Base-by-base conservation (phyloP, 345 rosid genomes). In the Rubroshorea leprosula region DNA sequence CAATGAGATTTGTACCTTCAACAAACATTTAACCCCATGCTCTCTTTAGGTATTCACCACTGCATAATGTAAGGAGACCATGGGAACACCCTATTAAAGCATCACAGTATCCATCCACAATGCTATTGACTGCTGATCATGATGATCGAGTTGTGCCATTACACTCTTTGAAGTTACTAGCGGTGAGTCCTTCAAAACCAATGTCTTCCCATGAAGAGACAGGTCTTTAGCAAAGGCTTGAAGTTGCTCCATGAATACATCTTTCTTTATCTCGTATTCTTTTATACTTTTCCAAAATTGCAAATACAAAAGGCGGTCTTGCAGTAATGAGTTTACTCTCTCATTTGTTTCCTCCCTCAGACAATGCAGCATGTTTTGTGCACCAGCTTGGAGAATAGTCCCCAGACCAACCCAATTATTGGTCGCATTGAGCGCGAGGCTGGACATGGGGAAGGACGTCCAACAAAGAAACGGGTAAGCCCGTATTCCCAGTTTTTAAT, bases 361-460 rank as follows among this genome's bases (percentile, higher is more conserved):
- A 82, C 92, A 1, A 74, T 80, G 86, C 89, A 85, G 54, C 62
- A 85, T 26, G 76, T 73, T 47, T 41, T 82, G 21, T 76, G 84
- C 74, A 71, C 86, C 5, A 85, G 88, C 75, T 63, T 80, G 71
- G 83, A 80, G 61, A 73, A 75, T 14, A 80, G 81, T 66, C 88
- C 83, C n/a, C 89, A 85, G 63, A 82, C 81, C 68, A 85, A 82
- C 63, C 86, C 84, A 2, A 76, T 85, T 6, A 62, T 85, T 1
- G 89, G 81, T 38, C 84, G 80, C 38, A 85, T 85, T 6, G 89
- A 85, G 51, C 69, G 84, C 19, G 89, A 93, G 69, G 94, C 95
- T 4, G 99, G 97, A 60, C 96, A 89, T 73, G 99, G 99, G 31
- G 90, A 85, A 0, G 97, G 97, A 44, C 96, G 85, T 47, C 91